Percentiles rank a stretch among this genome's conserved stretches.
These are phyloP conservation scores for Musa balbisiana DNA, from an alignment of 202 grass and related monocot genomes.

Conservation along the genomic window DNA sequence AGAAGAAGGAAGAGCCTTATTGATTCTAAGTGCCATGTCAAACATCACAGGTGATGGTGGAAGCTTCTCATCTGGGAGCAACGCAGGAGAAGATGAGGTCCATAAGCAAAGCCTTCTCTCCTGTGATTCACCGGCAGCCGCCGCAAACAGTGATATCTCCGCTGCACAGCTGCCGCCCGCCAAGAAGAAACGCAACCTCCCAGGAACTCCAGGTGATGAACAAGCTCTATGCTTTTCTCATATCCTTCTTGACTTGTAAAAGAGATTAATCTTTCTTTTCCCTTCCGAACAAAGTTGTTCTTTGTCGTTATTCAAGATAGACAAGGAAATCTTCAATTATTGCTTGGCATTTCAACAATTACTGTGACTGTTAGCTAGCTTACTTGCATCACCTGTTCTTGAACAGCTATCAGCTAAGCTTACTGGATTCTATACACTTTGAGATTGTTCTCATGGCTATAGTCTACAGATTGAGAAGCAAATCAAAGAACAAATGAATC, in stretches of 20 bases:
- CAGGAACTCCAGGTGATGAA: conserved; percentile 61
- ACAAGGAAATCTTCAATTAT: conserved; percentile 27
- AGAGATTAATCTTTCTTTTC: background rate
- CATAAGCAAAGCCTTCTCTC: conserved; percentile 29
- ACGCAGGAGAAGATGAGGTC: conserved; percentile 23
- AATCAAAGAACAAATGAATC: too few relatives aligned
- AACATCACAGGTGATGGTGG: conserved; percentile 30
- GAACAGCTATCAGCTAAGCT: background rate
- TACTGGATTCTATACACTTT: too few relatives aligned
- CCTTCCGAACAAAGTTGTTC: background rate
- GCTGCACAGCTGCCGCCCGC: background rate
- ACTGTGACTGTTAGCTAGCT: conserved; percentile 27
- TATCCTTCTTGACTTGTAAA: background rate
- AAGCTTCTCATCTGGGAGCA: conserved; percentile 36
- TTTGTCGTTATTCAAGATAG: background rate
- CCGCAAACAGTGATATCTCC: conserved; percentile 27
- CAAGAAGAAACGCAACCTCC: conserved; percentile 63
- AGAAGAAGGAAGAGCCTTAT: background rate
- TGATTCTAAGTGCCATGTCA: conserved; percentile 31
- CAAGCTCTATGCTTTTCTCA: background rate
- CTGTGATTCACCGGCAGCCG: conserved; percentile 7
- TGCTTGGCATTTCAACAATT: conserved; percentile 39
- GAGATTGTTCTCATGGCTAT: too few relatives aligned
- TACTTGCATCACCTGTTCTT: conserved; percentile 24
- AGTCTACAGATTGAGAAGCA: too few relatives aligned